These are phyloP conservation scores for Diaporthe helianthi DNA, from an alignment of 2,329 filamentous ascomycete species.

Conservation along the genomic window DNA sequence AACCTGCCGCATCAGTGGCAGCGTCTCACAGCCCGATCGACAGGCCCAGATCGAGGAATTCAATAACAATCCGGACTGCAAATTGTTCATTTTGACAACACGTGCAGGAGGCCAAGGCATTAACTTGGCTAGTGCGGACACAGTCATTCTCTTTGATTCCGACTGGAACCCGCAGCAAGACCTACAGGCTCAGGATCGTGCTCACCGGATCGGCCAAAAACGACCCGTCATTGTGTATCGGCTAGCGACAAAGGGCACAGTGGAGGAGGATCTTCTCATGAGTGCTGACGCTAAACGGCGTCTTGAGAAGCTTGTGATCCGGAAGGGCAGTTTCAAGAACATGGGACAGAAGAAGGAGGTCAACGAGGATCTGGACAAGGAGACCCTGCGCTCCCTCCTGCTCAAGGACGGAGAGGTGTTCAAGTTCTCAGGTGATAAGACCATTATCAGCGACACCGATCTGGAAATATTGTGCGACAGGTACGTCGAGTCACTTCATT, in stretches of 20 bases:
- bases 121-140: constrained; percentile 90
- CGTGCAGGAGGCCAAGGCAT: constrained; percentile 94
- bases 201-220: constrained; percentile 93
- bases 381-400: constrained; percentile 67
- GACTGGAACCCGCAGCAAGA: constrained; percentile 98
- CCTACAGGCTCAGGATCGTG: constrained; percentile 93
- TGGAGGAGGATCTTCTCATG: constrained; percentile 86
- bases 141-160: constrained; percentile 86
- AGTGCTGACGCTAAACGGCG: constrained; percentile 91
- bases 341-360: constrained; percentile 67
- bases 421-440: constrained; percentile 63
- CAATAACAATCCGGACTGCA: constrained; percentile 69
- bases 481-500: constrained; percentile 39
- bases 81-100: constrained; percentile 87
- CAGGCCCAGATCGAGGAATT: constrained; percentile 76
- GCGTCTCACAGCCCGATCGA: constrained; percentile 76
- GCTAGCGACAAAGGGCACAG: constrained; percentile 89
- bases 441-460: constrained; percentile 78
- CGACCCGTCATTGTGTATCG: constrained; percentile 92
- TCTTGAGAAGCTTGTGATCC: constrained; percentile 93
- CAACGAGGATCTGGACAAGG: constrained; percentile 62
- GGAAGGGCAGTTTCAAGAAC: constrained; percentile 84
- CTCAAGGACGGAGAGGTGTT: constrained; percentile 76
- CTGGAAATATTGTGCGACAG: constrained; percentile 81
- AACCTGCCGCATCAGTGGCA: constrained; percentile 89